Percentiles rank a stretch among this genome's conserved stretches.
phyloP scores from a whole-genome alignment of 2,329 filamentous ascomycete genomes.

The Ascochyta fabae region DNA sequence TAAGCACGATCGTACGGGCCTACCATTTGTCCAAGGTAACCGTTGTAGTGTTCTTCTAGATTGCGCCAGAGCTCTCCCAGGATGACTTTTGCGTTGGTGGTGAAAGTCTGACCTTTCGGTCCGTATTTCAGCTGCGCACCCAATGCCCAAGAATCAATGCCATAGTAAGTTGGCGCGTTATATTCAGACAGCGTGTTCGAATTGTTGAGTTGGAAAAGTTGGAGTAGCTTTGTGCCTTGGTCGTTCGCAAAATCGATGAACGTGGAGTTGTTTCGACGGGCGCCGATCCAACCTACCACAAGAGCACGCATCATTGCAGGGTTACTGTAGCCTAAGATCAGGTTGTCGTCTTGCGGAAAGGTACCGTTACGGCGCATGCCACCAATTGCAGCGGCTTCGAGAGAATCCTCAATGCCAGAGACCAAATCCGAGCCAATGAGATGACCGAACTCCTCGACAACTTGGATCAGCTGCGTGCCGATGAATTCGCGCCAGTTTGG shows the following conservation, averaged over 20 bases:
- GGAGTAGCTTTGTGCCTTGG: constrained; percentile 39
- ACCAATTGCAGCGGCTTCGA: constrained; percentile 12
- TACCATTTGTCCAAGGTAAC: constrained; percentile 45
- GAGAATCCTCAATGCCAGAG: constrained; percentile 13
- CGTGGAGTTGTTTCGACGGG: constrained; percentile 47
- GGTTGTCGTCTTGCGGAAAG: constrained; percentile 12
- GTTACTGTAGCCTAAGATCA: constrained; percentile 48
- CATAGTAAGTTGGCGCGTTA: constrained; percentile 53
- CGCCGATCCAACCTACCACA: constrained; percentile 52
- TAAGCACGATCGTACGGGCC: constrained; percentile 51
- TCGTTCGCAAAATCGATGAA: constrained; percentile 49
- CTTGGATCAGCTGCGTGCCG: constrained; percentile 46
- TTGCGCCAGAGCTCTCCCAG: constrained; percentile 46
- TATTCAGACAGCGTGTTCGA: constrained; percentile 48
- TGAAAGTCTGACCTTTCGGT: constrained; percentile 36
- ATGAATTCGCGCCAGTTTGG: constrained; percentile 51
- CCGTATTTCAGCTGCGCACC: constrained; percentile 51
- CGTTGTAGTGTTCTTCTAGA: constrained; percentile 47
- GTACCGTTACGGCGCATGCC: constrained; percentile 17
- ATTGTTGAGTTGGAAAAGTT: constrained; percentile 33
- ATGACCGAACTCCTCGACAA: constrained; percentile 46
- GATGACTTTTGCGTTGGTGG: constrained; percentile 8
- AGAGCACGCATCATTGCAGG: constrained; percentile 52
- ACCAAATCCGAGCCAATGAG: constrained; percentile 34
- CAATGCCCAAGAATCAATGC: constrained; percentile 52